A percentile compares a stretch with the other conserved stretches of the same genome.
phyloP scores from a whole-genome alignment of 805 yeast species.

The Metschnikowia shivogae region DNA sequence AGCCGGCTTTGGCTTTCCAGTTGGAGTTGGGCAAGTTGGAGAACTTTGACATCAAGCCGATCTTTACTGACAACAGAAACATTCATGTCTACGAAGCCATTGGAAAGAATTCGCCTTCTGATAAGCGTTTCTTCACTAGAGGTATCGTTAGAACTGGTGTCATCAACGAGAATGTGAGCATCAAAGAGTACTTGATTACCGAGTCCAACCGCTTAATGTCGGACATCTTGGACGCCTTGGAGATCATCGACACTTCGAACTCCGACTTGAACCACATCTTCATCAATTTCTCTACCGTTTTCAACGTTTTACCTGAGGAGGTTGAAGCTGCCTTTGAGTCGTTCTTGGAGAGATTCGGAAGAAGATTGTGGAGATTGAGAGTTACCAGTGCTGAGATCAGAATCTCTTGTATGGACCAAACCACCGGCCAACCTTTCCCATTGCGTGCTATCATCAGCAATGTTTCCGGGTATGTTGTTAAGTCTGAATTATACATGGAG shows the following conservation, averaged over 20 bases:
- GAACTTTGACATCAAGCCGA: slow-evolving; percentile 91
- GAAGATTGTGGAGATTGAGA: slow-evolving; percentile 93
- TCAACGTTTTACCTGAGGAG: slow-evolving; percentile 90
- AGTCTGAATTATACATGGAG: slow-evolving; percentile 91
- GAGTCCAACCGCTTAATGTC: slow-evolving; percentile 96
- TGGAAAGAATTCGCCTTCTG: slow-evolving; percentile 89
- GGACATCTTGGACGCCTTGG: slow-evolving; percentile 91
- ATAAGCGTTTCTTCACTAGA: slow-evolving; percentile 93
- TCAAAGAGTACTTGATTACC: slow-evolving; percentile 89
- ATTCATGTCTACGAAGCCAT: slow-evolving; percentile 96
- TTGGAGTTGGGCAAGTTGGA: slow-evolving; percentile 91
- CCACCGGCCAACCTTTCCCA: slow-evolving; percentile 87
- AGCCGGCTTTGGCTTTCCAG: slow-evolving; percentile 97
- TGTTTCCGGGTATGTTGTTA: slow-evolving; percentile 95
- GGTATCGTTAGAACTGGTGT: slow-evolving; percentile 97
- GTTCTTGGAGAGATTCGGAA: slow-evolving; percentile 94
- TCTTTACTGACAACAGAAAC: slow-evolving; percentile 93
- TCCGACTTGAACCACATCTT: slow-evolving; percentile 96
- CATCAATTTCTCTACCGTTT: slow-evolving; percentile 93
- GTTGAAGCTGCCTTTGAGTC: slow-evolving; percentile 98
- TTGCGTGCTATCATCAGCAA: slow-evolving; percentile 94
- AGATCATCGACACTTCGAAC: slow-evolving; percentile 89
- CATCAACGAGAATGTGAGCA: slow-evolving; percentile 86
- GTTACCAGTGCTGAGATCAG: slow-evolving; percentile 97
- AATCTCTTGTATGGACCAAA: slow-evolving; percentile 88